A percentile compares a stretch with the other conserved stretches of the same genome.
Conservation (phyloP, 208 protist species). For the Leishmania lainsoni region DNA sequence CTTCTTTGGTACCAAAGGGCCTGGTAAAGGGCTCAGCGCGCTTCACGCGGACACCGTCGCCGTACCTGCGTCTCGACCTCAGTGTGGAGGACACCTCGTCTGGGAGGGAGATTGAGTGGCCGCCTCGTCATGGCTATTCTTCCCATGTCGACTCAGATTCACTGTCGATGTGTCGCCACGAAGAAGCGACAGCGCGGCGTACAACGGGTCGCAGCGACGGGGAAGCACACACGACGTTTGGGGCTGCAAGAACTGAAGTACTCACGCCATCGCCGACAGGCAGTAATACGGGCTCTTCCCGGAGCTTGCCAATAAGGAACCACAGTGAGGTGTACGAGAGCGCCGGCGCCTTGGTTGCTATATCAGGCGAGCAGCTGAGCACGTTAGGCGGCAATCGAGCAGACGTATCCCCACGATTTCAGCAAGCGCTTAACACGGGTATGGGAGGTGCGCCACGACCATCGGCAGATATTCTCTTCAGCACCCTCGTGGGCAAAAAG, state of each 20-base stretch:
- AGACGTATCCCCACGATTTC: neutral
- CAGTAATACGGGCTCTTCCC: neutral
- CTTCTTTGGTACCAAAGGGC: neutral
- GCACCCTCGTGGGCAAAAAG: slow-evolving; percentile 14
- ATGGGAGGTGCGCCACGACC: neutral
- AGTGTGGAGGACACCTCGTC: neutral
- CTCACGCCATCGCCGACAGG: neutral
- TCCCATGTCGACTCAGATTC: neutral
- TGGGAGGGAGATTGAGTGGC: neutral
- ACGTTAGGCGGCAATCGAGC: neutral
- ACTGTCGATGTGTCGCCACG: neutral
- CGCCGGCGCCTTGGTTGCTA: neutral
- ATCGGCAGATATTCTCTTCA: slow-evolving; percentile 34
- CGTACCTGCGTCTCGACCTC: neutral
- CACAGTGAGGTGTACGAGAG: neutral
- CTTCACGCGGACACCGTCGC: neutral
- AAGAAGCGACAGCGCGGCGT: neutral
- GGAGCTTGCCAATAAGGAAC: neutral
- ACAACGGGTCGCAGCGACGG: neutral
- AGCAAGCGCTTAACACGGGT: neutral
- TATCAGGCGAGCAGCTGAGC: neutral
- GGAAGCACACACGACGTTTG: neutral
- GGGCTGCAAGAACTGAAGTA: neutral
- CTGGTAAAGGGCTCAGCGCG: neutral
- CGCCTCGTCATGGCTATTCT: neutral